Percentiles rank a stretch among this genome's conserved stretches.
phyloP scores from a whole-genome alignment of 495 filamentous ascomycete genomes.

The Xylaria grammica region DNA sequence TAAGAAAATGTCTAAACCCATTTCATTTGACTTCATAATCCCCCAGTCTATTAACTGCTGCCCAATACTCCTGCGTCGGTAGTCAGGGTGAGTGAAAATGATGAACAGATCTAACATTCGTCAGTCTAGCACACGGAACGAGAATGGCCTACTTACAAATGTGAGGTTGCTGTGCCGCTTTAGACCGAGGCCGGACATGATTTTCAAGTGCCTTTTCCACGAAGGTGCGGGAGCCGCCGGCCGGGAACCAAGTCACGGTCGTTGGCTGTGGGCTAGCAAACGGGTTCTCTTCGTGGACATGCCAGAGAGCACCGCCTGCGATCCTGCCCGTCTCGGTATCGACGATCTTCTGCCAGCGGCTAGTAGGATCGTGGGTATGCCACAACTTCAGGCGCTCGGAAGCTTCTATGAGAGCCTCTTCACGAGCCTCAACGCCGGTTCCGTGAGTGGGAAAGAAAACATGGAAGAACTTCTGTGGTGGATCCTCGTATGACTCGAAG shows the following conservation, averaged over 20 bases:
- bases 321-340: constrained; percentile 40
- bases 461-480: background rate
- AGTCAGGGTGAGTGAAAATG: constrained; percentile 38
- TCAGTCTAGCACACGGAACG: background rate
- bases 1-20: constrained; percentile 42
- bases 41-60: constrained; percentile 45
- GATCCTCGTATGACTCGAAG: constrained; percentile 1
- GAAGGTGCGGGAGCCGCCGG: constrained; percentile 32
- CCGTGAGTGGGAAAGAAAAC: background rate
- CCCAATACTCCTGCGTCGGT: constrained; percentile 38
- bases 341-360: constrained; percentile 37
- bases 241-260: constrained; percentile 41
- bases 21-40: constrained; percentile 39
- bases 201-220: constrained; percentile 34
- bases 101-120: constrained; percentile 30
- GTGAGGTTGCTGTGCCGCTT: constrained; percentile 33
- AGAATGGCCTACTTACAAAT: constrained; percentile 22
- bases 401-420: background rate
- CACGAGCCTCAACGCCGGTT: background rate
- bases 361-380: constrained; percentile 33
- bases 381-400: constrained; percentile 12
- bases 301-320: constrained; percentile 40
- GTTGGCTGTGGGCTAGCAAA: constrained; percentile 23
- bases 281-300: constrained; percentile 40
- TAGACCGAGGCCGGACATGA: constrained; percentile 29